A percentile compares a stretch with the other conserved stretches of the same genome.
phyloP scores from a whole-genome alignment of 345 rosid genomes.

The Ailanthus altissimus region DNA sequence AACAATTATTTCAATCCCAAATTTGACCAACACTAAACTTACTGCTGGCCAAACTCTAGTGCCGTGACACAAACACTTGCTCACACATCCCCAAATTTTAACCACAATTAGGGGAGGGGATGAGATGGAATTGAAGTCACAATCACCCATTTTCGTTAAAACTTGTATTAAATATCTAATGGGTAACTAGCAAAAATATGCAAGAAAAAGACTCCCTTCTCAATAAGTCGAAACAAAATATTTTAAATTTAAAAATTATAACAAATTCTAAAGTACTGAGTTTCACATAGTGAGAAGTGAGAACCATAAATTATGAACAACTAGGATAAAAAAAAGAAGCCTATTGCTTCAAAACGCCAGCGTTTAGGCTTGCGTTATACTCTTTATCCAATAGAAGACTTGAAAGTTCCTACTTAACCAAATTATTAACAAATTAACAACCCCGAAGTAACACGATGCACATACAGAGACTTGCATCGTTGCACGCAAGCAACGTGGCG shows the following conservation, averaged over 20 bases:
- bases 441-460: neutral
- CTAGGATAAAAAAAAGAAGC: neutral
- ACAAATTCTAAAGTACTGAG: neutral
- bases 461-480: conserved; percentile 24
- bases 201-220: neutral
- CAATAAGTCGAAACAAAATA: neutral
- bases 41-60: neutral
- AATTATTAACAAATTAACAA: neutral
- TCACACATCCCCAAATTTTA: neutral
- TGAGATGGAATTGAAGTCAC: conserved; percentile 19
- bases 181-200: neutral
- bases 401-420: no score
- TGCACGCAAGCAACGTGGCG: conserved; percentile 34
- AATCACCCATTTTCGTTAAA: neutral
- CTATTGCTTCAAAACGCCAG: neutral
- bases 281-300: neutral
- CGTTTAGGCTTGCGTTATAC: neutral
- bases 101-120: neutral
- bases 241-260: neutral
- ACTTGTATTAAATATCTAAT: neutral
- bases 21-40: conserved; percentile 1
- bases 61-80: conserved; percentile 17
- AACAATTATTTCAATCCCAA: neutral
- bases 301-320: neutral
- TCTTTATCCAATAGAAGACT: no score